A percentile compares a stretch with the other conserved stretches of the same genome.
These are phyloP conservation scores for Paspalum vaginatum DNA, from an alignment of 176 grass and related monocot species.

Conservation along the genomic window DNA sequence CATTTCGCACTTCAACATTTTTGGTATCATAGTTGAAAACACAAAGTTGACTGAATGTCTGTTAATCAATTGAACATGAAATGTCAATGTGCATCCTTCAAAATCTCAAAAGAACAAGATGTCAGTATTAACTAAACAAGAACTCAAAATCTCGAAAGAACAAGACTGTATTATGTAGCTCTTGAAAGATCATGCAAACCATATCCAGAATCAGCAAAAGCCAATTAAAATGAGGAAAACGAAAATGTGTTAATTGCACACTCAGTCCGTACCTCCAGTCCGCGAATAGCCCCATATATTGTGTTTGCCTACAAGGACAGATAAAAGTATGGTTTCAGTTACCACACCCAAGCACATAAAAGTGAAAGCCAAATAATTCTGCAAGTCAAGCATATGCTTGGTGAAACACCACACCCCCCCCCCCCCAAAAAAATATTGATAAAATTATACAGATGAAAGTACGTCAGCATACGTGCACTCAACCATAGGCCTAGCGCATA, in stretches of 20 bases:
- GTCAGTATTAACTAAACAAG: neutral
- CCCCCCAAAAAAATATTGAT: too few relatives aligned
- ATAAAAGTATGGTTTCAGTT: conserved; percentile 24
- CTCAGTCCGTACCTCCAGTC: conserved; percentile 71
- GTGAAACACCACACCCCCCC: neutral
- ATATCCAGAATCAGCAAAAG: conserved; percentile 3
- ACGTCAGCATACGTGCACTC: neutral
- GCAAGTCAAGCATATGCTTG: neutral
- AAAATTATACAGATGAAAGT: neutral
- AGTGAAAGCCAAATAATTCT: neutral
- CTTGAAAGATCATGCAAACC: neutral
- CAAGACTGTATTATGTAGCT: neutral
- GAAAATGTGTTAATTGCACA: neutral
- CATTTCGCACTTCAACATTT: conserved; percentile 74
- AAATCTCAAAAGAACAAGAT: neutral
- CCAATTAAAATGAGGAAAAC: neutral
- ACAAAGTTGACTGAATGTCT: conserved; percentile 98
- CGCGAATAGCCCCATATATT: conserved; percentile 85
- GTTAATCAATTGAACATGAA: conserved; percentile 28
- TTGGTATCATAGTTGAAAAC: conserved; percentile 85
- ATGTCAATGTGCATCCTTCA: neutral
- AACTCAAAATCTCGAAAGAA: neutral
- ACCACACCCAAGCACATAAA: conserved; percentile 20
- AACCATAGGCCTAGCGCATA: neutral
- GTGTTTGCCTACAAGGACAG: conserved; percentile 73